Base-by-base conservation (phyloP, 2,329 filamentous ascomycete genomes). In the Clonostachys rhizophaga region DNA sequence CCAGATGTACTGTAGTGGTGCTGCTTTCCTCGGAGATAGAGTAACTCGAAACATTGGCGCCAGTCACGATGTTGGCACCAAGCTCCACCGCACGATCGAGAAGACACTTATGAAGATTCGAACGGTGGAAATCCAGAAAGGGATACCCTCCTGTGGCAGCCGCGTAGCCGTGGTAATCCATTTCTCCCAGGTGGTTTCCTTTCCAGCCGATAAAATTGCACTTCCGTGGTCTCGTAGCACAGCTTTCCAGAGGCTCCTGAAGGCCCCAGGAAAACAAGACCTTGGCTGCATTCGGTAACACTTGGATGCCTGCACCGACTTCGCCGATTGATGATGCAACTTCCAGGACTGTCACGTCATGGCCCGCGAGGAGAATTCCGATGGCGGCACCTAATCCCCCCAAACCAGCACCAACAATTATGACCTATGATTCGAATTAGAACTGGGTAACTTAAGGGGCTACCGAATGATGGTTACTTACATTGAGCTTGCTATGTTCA, bases 41-140 rank as follows among this genome's bases (percentile, higher is more conserved):
- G 12, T 48, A 48, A 13, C 40, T 40, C 10, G 18, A n/a, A 4
- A 48, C 46, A 16, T 40, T 44, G 8, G 46, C 34, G 24, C 34
- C 33, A 14, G 59, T 61, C 5, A 66, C 57, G 6, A 68, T 57
- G 13, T 59, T 54, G 1, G 72, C 68, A 5, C 70, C 70, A 0
- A 74, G 62, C 11, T 60, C 58, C 5, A 49, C 44, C 14, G 70
- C 71, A 35, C 67, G 63, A 8, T 62, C 56, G 1, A 73, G 59
- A 11, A 76, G 58, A 17, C 70, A 67, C 30, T 56, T 57, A 51
- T 76, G 69, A 35, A 75, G 69, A 52, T 76, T 71, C 37, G 72
- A 72, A 18, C 75, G 67, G 57, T 78, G 74, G n/a, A 76, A 61
- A 45, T 75, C 70, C 53, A 70, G 68, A 50, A 74, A 72, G 1